Conservation (phyloP, 805 yeast species). For the Schizosaccharomyces osmophilus region DNA sequence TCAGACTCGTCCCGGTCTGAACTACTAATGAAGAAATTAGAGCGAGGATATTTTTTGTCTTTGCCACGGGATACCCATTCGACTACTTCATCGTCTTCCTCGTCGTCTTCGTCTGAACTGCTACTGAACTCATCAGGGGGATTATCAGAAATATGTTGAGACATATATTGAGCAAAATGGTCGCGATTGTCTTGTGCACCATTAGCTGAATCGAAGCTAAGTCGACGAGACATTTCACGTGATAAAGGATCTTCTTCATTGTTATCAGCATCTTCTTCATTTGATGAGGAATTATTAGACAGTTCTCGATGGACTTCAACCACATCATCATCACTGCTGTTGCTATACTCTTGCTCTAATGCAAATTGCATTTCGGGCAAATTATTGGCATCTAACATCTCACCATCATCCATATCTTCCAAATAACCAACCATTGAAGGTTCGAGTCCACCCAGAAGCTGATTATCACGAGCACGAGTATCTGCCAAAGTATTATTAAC, state of each 20-base stretch:
- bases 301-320: constrained; percentile 1
- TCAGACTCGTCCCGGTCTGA: background rate
- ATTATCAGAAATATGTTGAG: constrained; percentile 43
- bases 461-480: constrained; percentile 81
- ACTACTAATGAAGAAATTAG: background rate
- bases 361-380: constrained; percentile 16
- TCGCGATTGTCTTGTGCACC: constrained; percentile 7
- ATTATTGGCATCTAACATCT: constrained; percentile 15
- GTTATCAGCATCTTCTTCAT: background rate
- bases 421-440: constrained; percentile 13
- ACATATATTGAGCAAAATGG: constrained; percentile 51
- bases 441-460: constrained; percentile 64
- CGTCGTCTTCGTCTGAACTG: constrained; percentile 34
- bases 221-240: constrained; percentile 16
- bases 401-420: constrained; percentile 10
- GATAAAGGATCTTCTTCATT: constrained; percentile 5
- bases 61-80: constrained; percentile 6
- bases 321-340: constrained; percentile 10
- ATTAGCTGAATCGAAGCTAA: constrained; percentile 16
- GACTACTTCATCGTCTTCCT: constrained; percentile 19
- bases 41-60: background rate
- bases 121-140: constrained; percentile 25
- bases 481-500: constrained; percentile 64
- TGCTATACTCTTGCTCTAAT: constrained; percentile 9
- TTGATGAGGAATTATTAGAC: constrained; percentile 5